Conservation (phyloP, 768 basidiomycete species). For the Lactarius hatsudake region DNA sequence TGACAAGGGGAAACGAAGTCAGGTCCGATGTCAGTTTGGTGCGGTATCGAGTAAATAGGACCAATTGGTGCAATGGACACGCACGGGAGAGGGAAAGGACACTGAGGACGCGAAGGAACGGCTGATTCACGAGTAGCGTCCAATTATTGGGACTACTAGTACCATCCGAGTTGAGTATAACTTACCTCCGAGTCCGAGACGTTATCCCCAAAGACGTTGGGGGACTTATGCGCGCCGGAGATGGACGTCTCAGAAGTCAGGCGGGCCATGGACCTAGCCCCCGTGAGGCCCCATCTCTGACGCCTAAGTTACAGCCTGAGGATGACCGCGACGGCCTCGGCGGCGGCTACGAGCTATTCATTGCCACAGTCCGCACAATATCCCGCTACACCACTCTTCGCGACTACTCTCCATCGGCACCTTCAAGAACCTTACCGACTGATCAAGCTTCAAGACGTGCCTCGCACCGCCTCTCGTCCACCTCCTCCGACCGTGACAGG, state of each 20-base stretch:
- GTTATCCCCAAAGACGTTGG: neutral
- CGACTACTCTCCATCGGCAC: constrained; percentile 7
- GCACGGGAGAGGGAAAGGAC: too few species aligned
- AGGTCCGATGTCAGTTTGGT: too few species aligned
- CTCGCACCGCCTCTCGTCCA: constrained; percentile 27
- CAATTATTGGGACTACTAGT: too few species aligned
- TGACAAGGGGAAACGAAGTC: too few species aligned
- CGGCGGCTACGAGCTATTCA: constrained; percentile 13
- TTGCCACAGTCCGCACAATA: constrained; percentile 3
- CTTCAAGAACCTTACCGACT: constrained; percentile 8
- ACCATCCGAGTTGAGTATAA: too few species aligned
- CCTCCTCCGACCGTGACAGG: constrained; percentile 28
- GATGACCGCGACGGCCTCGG: neutral
- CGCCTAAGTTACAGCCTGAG: too few species aligned
- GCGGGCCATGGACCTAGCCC: constrained; percentile 5
- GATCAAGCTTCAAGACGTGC: neutral
- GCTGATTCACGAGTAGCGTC: too few species aligned
- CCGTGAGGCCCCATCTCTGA: constrained; percentile 8
- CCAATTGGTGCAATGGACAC: too few species aligned
- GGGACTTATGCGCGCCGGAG: constrained; percentile 7
- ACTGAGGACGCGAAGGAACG: too few species aligned
- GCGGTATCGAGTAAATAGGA: too few species aligned
- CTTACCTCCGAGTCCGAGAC: too few species aligned
- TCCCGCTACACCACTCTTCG: neutral
- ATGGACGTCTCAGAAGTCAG: constrained; percentile 1